A percentile compares a stretch with the other conserved stretches of the same genome.
Conservation (phyloP, 495 filamentous ascomycete species). For the Xylaria curta region DNA sequence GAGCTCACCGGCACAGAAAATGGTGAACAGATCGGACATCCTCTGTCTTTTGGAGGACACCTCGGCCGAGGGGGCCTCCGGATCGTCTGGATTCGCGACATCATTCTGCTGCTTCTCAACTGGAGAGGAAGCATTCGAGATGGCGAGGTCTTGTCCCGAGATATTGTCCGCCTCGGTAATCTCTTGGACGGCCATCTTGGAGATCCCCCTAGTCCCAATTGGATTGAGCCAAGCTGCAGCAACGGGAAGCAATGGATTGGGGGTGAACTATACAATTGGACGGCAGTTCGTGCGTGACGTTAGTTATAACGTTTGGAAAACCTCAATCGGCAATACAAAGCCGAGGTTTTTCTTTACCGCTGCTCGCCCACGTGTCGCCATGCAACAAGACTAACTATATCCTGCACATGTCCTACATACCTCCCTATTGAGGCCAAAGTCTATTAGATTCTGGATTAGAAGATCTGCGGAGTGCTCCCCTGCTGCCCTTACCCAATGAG, state of each 20-base stretch:
- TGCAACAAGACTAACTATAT: not conserved
- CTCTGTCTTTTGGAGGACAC: slow-evolving; percentile 16
- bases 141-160: not conserved
- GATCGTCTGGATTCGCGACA: slow-evolving; percentile 4
- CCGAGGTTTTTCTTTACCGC: not conserved
- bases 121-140: slow-evolving; percentile 6
- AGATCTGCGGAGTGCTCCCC: not conserved
- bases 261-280: not conserved
- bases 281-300: not conserved
- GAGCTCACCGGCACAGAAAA: slow-evolving; percentile 25
- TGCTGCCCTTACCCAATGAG: not conserved
- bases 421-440: not conserved
- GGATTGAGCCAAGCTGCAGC: not conserved
- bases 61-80: slow-evolving; percentile 7
- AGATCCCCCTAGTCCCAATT: not conserved
- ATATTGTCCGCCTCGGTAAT: slow-evolving; percentile 12
- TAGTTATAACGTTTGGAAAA: not conserved
- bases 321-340: not conserved
- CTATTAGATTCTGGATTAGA: not conserved
- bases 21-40: slow-evolving; percentile 27
- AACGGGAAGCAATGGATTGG: not conserved
- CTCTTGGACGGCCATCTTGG: slow-evolving; percentile 10
- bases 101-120: slow-evolving; percentile 10
- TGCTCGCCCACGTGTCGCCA: slow-evolving; percentile 2
- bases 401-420: not conserved